Conservation (phyloP, 2,329 filamentous ascomycete genomes). For the Colletotrichum abscissum region DNA sequence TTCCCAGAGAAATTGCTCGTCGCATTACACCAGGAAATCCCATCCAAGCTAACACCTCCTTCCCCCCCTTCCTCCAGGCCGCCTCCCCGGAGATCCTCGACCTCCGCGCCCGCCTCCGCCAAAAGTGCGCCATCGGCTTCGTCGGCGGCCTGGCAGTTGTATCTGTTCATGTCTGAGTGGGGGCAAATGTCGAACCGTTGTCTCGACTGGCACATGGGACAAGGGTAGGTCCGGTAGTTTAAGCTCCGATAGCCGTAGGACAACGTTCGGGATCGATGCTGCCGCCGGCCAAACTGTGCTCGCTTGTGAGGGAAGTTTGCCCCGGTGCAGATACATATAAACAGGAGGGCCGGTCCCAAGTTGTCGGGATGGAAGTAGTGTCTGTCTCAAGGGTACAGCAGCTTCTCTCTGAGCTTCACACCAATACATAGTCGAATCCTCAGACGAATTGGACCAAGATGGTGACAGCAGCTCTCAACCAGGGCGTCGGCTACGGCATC, state of each 20-base stretch:
- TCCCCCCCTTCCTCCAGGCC: conserved; percentile 53
- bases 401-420: neutral
- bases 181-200: conserved; percentile 8
- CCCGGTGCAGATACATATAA: conserved; percentile 26
- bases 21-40: neutral
- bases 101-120: conserved; percentile 81
- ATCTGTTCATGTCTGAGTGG: conserved; percentile 8
- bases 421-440: neutral
- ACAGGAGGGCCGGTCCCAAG: conserved; percentile 8
- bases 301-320: neutral
- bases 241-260: conserved; percentile 30
- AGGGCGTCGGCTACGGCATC: conserved; percentile 82
- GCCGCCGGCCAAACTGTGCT: conserved; percentile 31
- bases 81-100: conserved; percentile 85
- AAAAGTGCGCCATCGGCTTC: conserved; percentile 90
- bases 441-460: conserved; percentile 14
- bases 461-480: conserved; percentile 54
- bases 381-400: neutral
- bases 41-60: conserved; percentile 14
- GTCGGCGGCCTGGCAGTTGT: conserved; percentile 70
- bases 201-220: conserved; percentile 13
- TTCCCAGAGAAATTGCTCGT: neutral
- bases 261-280: conserved; percentile 1
- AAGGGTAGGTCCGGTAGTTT: conserved; percentile 21
- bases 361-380: neutral